Evolutionary conservation across 768 basidiomycete genomes (phyloP).

Genomic region (Zangia roseola): DNA sequence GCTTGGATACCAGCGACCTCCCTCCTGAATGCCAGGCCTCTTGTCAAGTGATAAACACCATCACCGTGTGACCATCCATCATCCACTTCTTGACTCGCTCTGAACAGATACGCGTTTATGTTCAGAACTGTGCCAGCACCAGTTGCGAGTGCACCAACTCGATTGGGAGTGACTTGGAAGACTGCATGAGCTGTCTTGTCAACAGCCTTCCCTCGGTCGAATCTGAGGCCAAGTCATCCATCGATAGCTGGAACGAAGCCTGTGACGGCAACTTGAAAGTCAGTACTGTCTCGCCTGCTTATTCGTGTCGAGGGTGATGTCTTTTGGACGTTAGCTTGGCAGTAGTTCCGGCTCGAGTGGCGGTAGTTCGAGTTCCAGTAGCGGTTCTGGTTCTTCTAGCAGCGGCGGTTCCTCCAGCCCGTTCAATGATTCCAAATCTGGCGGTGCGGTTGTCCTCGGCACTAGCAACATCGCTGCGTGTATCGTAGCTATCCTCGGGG

Average conservation of each 20-base stretch:
- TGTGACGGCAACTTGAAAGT: conserved; percentile 22
- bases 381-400: not conserved
- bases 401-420: conserved; percentile 1
- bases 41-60: conserved; percentile 18
- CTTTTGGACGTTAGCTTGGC: conserved; percentile 8
- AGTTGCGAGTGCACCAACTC: conserved; percentile 13
- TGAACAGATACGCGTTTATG: not conserved
- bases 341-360: not conserved
- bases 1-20: conserved; percentile 1
- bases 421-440: not conserved
- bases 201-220: not conserved
- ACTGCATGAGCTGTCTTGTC: conserved; percentile 24
- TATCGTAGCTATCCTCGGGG: conserved; percentile 6
- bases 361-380: too few species aligned
- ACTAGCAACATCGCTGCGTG: not conserved
- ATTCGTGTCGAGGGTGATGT: not conserved
- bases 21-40: conserved; percentile 21
- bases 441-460: conserved; percentile 6
- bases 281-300: not conserved
- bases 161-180: conserved; percentile 11
- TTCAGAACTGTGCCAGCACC: conserved; percentile 10
- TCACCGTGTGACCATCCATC: conserved; percentile 15
- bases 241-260: conserved; percentile 15
- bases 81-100: not conserved
- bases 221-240: conserved; percentile 4